Base-by-base conservation (phyloP, 1,139 yeast genomes). In the Geotrichum phurueaensis region DNA sequence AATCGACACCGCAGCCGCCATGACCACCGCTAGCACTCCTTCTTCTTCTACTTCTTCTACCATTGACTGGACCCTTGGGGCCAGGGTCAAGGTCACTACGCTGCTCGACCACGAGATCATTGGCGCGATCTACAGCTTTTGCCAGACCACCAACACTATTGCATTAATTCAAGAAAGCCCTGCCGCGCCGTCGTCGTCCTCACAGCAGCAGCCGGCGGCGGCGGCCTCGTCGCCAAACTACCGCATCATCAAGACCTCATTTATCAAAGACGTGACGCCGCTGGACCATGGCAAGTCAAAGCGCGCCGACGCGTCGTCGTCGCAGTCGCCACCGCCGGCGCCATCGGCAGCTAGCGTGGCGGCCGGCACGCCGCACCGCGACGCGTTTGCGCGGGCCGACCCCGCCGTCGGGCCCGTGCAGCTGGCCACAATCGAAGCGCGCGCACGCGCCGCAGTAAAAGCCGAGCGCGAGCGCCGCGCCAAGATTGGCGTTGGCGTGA, bases 81-180 rank as follows among this genome's bases (percentile, higher is more conserved):
- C 47, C 29, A 85, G 85, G 68, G 88, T 88, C 63, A 81, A 78
- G 69, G 78, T 87, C 57, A 81, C 82, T 7, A 87, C 88, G 54
- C 75, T 81, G 12, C 75, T 84, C 56, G 91, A 86, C 68, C 79
- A 80, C 54, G 76, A 78, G 12, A 78, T 84, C 60, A 77, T 77
- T 13, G 96, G 95, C 1, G 76, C 80, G 50, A 80, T 88, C 45
- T 86, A 84, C 71, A 81, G 90, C 9, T 85, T 81, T 70, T 83
- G 79, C 63, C 76, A 81, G 2, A 69, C 74, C 10, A 74, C 79
- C 33, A 73, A 73, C 64, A 77, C 80, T 3, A 64, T 79, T n/a
- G 74, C 80, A 5, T 61, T 75, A 36, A 67, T 67, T 20, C 73
- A 73, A 59, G 72, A 69, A 7, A 39, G 45, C 47, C 53, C 12